Evolutionary conservation across 1,139 yeast genomes (phyloP), one percentile per base, ranked within the genome.

Genomic region (Maudiozyma humilis): DNA sequence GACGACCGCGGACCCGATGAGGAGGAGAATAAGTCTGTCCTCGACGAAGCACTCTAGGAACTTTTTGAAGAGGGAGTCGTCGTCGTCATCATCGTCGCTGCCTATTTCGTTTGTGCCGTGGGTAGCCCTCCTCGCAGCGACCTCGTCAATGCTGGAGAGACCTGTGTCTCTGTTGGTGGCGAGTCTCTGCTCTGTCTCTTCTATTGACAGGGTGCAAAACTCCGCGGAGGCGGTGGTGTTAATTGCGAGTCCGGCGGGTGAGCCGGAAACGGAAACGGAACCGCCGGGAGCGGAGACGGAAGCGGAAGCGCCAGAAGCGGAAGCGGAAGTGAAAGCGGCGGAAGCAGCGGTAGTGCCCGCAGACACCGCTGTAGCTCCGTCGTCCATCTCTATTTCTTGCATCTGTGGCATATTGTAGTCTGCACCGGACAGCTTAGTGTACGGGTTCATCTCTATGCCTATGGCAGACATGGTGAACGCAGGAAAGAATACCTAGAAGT

Each of bases 1-100:
- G 32, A 91, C 72, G 3, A 74, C 74, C 0, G 97, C 96, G 0
- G 96, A 86, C 0, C 93, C n/a, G n/a, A n/a, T n/a, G n/a, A n/a
- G n/a, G n/a, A n/a, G n/a, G n/a, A n/a, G n/a, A n/a, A n/a, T n/a
- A 96, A 38, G 71, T 15, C 96, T 96, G 65, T 89, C 95, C 54
- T 83, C 91, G 56, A 84, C 81, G 59, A 91, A 89, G 44, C 81
- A 86, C 45, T 82, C 72, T 20, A 87, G 45, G 56, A 91, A 91
- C 62, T 84, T 83, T 67, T 75, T 65, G n/a, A n/a, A n/a, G n/a
- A n/a, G n/a, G 8, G 25, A 14, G 13, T 14, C 13, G n/a, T 10
- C 13, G 47, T 78, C 76, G 32, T 55, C 60, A 12, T 54, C 61
- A n/a, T 58, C 62, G 10, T 56, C 60, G 4, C 48, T 47, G 3